Evolutionary conservation across 495 filamentous ascomycete species (phyloP).

Genomic region (Trichocladium antarcticum): DNA sequence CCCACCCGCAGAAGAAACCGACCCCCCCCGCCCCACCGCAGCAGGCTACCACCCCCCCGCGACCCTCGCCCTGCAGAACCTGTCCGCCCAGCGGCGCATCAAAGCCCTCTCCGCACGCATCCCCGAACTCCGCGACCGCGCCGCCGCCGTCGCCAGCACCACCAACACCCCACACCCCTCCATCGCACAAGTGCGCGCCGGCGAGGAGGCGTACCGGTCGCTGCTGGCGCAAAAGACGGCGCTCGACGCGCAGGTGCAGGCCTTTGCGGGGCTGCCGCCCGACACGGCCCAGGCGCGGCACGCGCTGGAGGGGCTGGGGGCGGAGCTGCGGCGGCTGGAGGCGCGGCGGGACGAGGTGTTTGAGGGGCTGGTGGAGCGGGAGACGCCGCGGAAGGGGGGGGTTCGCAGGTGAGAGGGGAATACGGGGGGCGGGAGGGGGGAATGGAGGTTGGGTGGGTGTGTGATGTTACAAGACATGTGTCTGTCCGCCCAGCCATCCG

Average conservation of each 20-base stretch:
- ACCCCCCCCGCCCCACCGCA: neutral
- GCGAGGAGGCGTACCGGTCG: constrained; percentile 44
- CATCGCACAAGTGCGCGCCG: constrained; percentile 36
- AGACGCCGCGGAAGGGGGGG: constrained; percentile 34
- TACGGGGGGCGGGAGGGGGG: neutral
- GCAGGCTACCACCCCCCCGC: constrained; percentile 38
- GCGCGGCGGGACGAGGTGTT: constrained; percentile 57
- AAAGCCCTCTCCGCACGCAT: constrained; percentile 49
- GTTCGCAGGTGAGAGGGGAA: neutral
- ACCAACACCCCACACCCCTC: constrained; percentile 14
- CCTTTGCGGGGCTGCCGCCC: constrained; percentile 58
- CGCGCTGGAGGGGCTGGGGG: constrained; percentile 52
- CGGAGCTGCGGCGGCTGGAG: constrained; percentile 47
- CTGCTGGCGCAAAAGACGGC: constrained; percentile 42
- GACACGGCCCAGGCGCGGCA: constrained; percentile 54
- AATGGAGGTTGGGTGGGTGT: neutral
- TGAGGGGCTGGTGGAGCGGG: constrained; percentile 47
- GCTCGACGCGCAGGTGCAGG: constrained; percentile 46
- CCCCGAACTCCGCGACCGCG: constrained; percentile 39
- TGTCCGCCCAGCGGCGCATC: constrained; percentile 50
- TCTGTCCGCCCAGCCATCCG: too few relatives aligned
- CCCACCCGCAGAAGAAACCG: neutral
- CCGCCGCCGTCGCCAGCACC: constrained; percentile 23
- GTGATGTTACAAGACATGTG: too few relatives aligned
- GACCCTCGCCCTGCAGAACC: constrained; percentile 46